Evolutionary conservation across 108 stramenopile species (phyloP).

Genomic region (Schizochytrium sp.): DNA sequence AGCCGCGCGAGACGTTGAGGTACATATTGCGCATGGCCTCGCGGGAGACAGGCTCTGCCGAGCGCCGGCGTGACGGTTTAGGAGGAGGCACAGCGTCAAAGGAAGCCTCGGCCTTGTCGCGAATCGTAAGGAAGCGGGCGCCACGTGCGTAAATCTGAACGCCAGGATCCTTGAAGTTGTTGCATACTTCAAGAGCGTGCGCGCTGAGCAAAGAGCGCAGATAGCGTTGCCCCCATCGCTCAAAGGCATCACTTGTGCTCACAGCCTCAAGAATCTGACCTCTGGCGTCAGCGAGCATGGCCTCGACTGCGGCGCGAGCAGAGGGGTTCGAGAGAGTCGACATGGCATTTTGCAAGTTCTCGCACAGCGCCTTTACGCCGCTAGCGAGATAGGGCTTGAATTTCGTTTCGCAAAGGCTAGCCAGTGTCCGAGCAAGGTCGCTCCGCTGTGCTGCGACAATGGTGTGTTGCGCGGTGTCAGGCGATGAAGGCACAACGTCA

Average conservation of each 20-base stretch:
- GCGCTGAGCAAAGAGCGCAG: conserved; percentile 29
- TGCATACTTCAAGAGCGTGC: conserved; percentile 31
- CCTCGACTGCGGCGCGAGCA: background rate
- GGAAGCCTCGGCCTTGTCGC: conserved; percentile 29
- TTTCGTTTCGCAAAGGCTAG: background rate
- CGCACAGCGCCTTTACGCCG: too few relatives aligned
- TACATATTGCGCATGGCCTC: background rate
- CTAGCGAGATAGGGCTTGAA: too few relatives aligned
- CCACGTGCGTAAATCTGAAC: conserved; percentile 24
- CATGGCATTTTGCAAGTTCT: too few relatives aligned
- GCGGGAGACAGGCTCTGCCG: background rate
- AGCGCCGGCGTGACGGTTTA: background rate
- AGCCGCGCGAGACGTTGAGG: conserved; percentile 12
- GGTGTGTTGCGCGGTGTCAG: background rate
- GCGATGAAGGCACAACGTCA: background rate
- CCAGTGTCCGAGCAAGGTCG: background rate
- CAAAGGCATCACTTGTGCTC: background rate
- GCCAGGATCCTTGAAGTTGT: conserved; percentile 48
- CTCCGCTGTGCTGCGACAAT: background rate
- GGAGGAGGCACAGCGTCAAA: conserved; percentile 28
- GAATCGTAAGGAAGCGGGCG: background rate
- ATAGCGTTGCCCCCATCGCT: conserved; percentile 37
- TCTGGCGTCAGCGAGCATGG: background rate
- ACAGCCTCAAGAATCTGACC: conserved; percentile 30
- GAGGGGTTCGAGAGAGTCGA: background rate